phyloP scores from a whole-genome alignment of 1,284 basidiomycete species.

The Cryptococcus jaspeensis region DNA sequence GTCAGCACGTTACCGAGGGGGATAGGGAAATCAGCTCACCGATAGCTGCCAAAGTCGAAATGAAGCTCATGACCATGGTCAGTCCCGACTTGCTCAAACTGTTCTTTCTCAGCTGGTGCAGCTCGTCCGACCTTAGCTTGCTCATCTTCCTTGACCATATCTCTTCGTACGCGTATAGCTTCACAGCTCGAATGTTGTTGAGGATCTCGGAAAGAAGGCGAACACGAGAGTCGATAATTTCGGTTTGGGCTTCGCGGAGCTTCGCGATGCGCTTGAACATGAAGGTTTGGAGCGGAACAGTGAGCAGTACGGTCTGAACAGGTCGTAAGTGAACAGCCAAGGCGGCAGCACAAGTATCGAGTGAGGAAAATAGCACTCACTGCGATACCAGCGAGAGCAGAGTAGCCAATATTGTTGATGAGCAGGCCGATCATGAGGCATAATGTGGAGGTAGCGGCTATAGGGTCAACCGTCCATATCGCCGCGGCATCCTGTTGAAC shows the following conservation, averaged over 20 bases:
- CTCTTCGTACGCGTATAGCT: slow-evolving; percentile 53
- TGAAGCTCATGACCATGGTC: slow-evolving; percentile 51
- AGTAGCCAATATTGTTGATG: too few species aligned
- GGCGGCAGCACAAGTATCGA: too few species aligned
- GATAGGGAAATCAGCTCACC: slow-evolving; percentile 20
- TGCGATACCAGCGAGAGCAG: too few species aligned
- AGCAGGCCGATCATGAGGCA: too few species aligned
- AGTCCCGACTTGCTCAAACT: slow-evolving; percentile 27
- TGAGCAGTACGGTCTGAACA: too few species aligned
- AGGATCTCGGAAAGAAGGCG: slow-evolving; percentile 32
- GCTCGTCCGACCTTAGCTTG: slow-evolving; percentile 57
- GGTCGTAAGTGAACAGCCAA: too few species aligned
- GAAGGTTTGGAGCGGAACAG: slow-evolving; percentile 30
- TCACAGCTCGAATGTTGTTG: slow-evolving; percentile 50
- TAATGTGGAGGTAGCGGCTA: too few species aligned
- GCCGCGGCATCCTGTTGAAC: too few species aligned
- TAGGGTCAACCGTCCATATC: too few species aligned
- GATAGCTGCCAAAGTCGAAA: slow-evolving; percentile 68
- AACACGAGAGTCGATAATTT: slow-evolving; percentile 66
- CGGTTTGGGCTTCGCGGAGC: slow-evolving; percentile 64
- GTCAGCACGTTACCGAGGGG: neutral
- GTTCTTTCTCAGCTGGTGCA: slow-evolving; percentile 49
- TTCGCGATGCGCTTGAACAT: slow-evolving; percentile 65
- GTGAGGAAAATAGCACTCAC: too few species aligned
- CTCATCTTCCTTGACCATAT: slow-evolving; percentile 63